A percentile compares a stretch with the other conserved stretches of the same genome.
Evolutionary conservation across 73 alveolate species (phyloP).

Genomic region (Stentor coeruleus): DNA sequence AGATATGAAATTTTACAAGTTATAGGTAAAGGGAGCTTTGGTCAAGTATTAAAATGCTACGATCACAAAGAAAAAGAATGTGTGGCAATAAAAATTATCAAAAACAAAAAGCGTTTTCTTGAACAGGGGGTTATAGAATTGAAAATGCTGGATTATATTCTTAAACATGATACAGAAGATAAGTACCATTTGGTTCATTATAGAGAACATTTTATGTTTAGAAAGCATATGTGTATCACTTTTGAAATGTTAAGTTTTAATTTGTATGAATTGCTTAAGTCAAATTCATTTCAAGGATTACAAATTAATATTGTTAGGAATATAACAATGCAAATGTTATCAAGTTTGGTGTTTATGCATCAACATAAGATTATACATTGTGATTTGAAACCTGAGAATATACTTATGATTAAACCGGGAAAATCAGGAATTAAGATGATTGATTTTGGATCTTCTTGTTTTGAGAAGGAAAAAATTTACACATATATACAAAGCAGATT

Average conservation of each 20-base stretch:
- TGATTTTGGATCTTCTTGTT: background rate
- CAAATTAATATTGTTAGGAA: too few species aligned
- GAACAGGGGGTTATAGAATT: slow-evolving; percentile 25
- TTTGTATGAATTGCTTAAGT: background rate
- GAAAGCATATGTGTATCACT: background rate
- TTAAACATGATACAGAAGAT: background rate
- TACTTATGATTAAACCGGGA: background rate
- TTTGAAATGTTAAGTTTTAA: background rate
- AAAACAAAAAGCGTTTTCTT: background rate
- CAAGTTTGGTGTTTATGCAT: background rate
- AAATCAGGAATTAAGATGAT: background rate
- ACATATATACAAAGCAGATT: slow-evolving; percentile 35
- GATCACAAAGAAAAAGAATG: slow-evolving; percentile 18
- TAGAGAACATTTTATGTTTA: background rate
- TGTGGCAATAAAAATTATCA: slow-evolving; percentile 29
- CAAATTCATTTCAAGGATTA: background rate
- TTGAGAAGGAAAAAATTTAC: background rate
- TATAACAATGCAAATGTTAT: too few species aligned
- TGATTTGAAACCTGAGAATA: background rate
- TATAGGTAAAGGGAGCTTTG: slow-evolving; percentile 16
- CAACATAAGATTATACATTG: background rate
- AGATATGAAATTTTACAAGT: background rate
- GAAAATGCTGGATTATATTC: slow-evolving; percentile 9
- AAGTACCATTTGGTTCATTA: background rate
- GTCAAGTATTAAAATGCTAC: slow-evolving; percentile 12